phyloP scores from a whole-genome alignment of 2,329 filamentous ascomycete genomes.

The Zasmidium angulare region DNA sequence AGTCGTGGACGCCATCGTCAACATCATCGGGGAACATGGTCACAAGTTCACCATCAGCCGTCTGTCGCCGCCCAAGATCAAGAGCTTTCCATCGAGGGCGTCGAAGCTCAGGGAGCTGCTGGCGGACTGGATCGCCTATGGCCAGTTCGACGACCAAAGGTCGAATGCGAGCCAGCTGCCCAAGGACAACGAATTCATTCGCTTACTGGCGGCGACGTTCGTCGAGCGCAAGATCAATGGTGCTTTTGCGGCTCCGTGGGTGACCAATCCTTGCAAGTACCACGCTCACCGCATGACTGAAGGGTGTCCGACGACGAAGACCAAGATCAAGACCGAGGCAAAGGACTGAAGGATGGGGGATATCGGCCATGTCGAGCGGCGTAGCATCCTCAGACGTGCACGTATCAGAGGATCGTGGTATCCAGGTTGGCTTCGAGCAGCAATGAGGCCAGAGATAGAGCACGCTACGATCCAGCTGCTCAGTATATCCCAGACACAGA shows the following conservation, averaged over 20 bases:
- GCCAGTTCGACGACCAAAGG: neutral
- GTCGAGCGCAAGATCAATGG: neutral
- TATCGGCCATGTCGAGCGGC: no score
- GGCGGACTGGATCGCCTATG: neutral
- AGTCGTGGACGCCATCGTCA: neutral
- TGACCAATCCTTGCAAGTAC: neutral
- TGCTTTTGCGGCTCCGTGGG: neutral
- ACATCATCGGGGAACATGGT: neutral
- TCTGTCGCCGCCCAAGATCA: neutral
- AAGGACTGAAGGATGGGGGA: neutral
- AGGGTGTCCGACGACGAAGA: neutral
- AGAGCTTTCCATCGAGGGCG: neutral
- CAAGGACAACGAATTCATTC: neutral
- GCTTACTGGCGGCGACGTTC: neutral
- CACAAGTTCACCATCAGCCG: neutral
- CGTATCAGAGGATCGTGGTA: no score
- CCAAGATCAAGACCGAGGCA: neutral
- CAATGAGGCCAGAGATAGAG: no score
- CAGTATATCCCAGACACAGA: neutral
- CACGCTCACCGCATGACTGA: neutral
- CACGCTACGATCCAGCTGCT: no score
- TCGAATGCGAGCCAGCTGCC: neutral
- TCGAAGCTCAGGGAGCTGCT: neutral
- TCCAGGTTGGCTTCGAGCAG: no score
- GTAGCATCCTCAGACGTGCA: no score